Base-by-base conservation (phyloP, 768 basidiomycete species). In the Obba rivulosa region DNA sequence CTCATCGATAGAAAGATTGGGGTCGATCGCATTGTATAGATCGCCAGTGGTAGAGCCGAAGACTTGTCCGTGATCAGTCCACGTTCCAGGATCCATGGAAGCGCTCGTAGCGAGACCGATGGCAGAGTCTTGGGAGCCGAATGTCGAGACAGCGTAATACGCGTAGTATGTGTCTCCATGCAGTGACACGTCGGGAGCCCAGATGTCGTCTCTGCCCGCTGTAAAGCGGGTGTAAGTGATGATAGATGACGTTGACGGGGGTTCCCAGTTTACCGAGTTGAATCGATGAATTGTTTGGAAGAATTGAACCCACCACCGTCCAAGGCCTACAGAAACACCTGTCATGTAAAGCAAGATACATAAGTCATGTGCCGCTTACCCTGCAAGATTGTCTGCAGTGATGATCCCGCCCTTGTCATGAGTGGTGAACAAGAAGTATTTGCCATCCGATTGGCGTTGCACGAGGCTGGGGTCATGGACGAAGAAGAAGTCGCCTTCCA, bases 101-200 rank as follows among this genome's bases (percentile, higher is more conserved):
- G 57, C 25, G 31, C 55, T 57, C 8, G 57, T 60, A 13, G 61
- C 61, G 4, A 58, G 46, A 1, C 58, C 58, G 35, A 62, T 62
- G 18, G 49, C 53, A 4, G 58, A 60, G 34, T 58, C 50, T 48
- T 62, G 61, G 23, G 52, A 54, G 25, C 61, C 61, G 24, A 58
- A 51, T 1, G 53, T 49, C 20, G 58, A 58, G 3, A 57, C 55
- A 1, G 56, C 49, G 48, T 59, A 62, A 44, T 59, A 62, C n/a
- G 56, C 51, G 24, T 49, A 50, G 36, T 61, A 61, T 25, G 43
- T 34, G 25, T 57, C 60, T 37, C 54, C 54, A 37, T 57, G 44
- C 41, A 48, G 56, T 14, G 52, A 52, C 5, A 61, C 56, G 42
- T 61, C 60, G 1, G 60, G 60, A 3, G 60, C 60, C 60, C 60